Evolutionary conservation across 2,329 filamentous ascomycete species (phyloP).

Genomic region (Colletotrichum eleusines): DNA sequence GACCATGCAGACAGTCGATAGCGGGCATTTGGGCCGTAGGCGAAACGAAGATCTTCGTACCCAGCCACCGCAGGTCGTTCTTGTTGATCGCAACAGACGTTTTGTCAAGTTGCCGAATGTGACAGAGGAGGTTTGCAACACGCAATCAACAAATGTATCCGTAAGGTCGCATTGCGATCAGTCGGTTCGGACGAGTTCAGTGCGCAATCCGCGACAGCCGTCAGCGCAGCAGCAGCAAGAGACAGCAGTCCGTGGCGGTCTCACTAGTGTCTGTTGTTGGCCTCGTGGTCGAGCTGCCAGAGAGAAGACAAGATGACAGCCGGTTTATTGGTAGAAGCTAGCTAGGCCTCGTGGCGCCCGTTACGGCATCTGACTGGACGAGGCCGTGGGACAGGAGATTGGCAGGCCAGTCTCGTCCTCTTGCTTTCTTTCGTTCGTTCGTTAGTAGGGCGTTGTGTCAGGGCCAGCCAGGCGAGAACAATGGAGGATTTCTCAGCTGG

Average conservation of each 20-base stretch:
- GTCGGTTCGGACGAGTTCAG: slow-evolving; percentile 1
- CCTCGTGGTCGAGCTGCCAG: slow-evolving; percentile 4
- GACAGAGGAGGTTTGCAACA: slow-evolving; percentile 10
- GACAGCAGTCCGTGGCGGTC: slow-evolving; percentile 6
- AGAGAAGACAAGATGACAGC: slow-evolving; percentile 1
- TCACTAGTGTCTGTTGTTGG: slow-evolving; percentile 15
- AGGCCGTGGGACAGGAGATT: slow-evolving; percentile 18
- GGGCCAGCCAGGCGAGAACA: slow-evolving; percentile 20
- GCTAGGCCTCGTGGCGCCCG: slow-evolving; percentile 16
- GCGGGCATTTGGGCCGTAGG: slow-evolving; percentile 34
- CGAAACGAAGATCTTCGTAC: slow-evolving; percentile 38
- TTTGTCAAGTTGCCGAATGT: slow-evolving; percentile 20
- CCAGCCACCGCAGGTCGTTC: slow-evolving; percentile 27
- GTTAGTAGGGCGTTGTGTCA: slow-evolving; percentile 6
- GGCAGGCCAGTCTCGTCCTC: slow-evolving; percentile 14
- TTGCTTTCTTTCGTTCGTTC: background rate
- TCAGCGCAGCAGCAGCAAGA: slow-evolving; percentile 29
- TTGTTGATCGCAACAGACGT: slow-evolving; percentile 20
- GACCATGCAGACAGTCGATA: slow-evolving; percentile 39
- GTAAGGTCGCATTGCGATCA: background rate
- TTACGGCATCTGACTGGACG: slow-evolving; percentile 11
- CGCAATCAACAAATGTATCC: background rate
- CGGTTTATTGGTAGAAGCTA: slow-evolving; percentile 24
- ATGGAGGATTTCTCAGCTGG: slow-evolving; percentile 22
- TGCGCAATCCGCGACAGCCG: slow-evolving; percentile 14